A percentile compares a stretch with the other conserved stretches of the same genome.
Evolutionary conservation across 768 basidiomycete species (phyloP).

Genomic region (Pleurotus tuoliensis): DNA sequence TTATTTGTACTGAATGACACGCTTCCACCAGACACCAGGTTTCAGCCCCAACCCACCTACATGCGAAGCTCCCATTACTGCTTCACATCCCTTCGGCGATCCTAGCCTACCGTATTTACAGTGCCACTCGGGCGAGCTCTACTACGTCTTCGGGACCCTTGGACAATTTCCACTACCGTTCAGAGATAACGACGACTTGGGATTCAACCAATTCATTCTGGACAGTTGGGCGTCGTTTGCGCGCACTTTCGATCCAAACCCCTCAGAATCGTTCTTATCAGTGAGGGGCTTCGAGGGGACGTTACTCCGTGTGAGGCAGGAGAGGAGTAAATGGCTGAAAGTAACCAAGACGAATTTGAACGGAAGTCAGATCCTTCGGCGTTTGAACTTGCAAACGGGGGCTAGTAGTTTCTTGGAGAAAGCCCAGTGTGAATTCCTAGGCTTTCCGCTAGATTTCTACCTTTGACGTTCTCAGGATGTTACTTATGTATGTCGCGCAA

Average conservation of each 20-base stretch:
- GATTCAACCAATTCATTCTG: conserved; percentile 37
- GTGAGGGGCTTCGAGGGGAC: conserved; percentile 39
- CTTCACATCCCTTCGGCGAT: conserved; percentile 41
- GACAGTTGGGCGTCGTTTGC: conserved; percentile 47
- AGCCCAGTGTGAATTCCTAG: conserved; percentile 34
- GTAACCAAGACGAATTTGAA: conserved; percentile 22
- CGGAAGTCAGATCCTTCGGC: conserved; percentile 21
- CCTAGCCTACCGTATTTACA: conserved; percentile 44
- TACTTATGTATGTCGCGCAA: neutral
- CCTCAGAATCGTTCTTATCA: conserved; percentile 32
- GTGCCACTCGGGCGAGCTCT: conserved; percentile 32
- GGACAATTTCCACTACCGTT: conserved; percentile 36
- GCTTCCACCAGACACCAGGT: conserved; percentile 19
- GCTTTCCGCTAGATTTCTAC: conserved; percentile 17
- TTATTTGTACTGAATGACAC: too few relatives aligned
- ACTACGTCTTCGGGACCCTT: conserved; percentile 28
- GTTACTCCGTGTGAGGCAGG: conserved; percentile 20
- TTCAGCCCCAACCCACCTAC: conserved; percentile 40
- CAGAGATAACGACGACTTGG: conserved; percentile 43
- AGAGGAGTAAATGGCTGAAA: conserved; percentile 28
- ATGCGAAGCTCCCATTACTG: conserved; percentile 39
- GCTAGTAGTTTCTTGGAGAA: conserved; percentile 26
- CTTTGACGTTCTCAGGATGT: neutral
- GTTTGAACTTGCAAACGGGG: conserved; percentile 29
- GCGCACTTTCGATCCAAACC: conserved; percentile 45